Evolutionary conservation across 441 rosid genomes (phyloP), one percentile per base, ranked within the genome.

Genomic region (Populus hybrid): DNA sequence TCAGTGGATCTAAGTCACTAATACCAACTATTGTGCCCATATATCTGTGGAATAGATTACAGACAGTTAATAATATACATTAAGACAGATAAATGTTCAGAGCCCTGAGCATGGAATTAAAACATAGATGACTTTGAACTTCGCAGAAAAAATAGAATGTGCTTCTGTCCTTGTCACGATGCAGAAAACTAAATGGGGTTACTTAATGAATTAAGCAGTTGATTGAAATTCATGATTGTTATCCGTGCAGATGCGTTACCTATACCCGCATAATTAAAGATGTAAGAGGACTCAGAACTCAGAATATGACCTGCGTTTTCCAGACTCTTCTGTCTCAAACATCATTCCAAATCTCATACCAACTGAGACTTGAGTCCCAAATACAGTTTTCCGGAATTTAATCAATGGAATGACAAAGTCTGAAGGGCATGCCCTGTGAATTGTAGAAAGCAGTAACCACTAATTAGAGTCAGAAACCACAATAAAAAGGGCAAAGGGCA

Each of bases 21-120:
- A 91, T 83, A 69, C 97, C 97, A 80, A 91, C 87, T 72, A 94
- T 87, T 10, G 97, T 93, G 23, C 99, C 99, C 99, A 97, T 97
- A 86, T 90, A 94, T 81, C 98, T 96, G 86, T 42, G 38, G 28
- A 78, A 73, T 50, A 80, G 80, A 21, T 33, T 63, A 28, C 16
- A 42, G 56, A 50, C 56, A 50, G 56, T 50, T 50, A 45, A 1
- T 14, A 45, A 45, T 1, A 45, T 4, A 45, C 56, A 42, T 4
- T 50, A 16, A 14, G 56, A 50, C 56, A 50, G 56, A 50, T 14
- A 14, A 50, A 50, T 50, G 20, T 50, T 14, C 56, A 50, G n/a
- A 4, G 56, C 56, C 56, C 56, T 14, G 20, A 4, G 0, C 56
- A 50, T 50, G 56, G 18, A 50, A 50, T 50, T 50, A 50, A 50